These are phyloP conservation scores for Colletotrichum sp. DNA, from an alignment of 2,329 filamentous ascomycete genomes.

Conservation along the genomic window DNA sequence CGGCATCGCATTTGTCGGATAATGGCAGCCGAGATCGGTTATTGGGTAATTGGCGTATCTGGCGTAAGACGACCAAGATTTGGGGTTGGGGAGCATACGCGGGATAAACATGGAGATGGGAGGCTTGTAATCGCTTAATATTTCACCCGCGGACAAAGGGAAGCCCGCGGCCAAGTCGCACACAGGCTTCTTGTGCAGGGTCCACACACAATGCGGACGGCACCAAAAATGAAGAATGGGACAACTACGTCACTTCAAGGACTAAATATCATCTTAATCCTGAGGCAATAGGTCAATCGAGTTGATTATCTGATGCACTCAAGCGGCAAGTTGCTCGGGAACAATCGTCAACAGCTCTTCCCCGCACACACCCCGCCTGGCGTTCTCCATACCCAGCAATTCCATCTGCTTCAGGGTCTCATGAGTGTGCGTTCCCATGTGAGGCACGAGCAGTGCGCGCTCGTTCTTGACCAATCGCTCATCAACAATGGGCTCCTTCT, in stretches of 20 bases:
- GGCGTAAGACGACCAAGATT: neutral
- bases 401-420: slow-evolving; percentile 48
- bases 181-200: neutral
- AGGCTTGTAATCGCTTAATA: neutral
- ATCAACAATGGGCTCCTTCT: slow-evolving; percentile 65
- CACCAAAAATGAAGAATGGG: neutral
- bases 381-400: slow-evolving; percentile 32
- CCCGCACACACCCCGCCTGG: slow-evolving; percentile 21
- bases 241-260: neutral
- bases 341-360: slow-evolving; percentile 23
- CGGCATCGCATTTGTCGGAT: neutral
- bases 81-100: neutral
- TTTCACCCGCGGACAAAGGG: slow-evolving; percentile 5
- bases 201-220: neutral
- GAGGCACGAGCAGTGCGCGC: slow-evolving; percentile 67
- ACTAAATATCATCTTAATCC: neutral
- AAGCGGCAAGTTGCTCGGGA: neutral
- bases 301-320: neutral
- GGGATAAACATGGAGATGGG: neutral
- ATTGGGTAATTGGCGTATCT: neutral
- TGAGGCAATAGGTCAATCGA: neutral
- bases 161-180: neutral
- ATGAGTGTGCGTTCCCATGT: slow-evolving; percentile 70
- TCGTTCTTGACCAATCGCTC: slow-evolving; percentile 63
- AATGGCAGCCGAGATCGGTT: neutral